Conservation (phyloP, 441 rosid genomes). For the Pelargonium citronellum region DNA sequence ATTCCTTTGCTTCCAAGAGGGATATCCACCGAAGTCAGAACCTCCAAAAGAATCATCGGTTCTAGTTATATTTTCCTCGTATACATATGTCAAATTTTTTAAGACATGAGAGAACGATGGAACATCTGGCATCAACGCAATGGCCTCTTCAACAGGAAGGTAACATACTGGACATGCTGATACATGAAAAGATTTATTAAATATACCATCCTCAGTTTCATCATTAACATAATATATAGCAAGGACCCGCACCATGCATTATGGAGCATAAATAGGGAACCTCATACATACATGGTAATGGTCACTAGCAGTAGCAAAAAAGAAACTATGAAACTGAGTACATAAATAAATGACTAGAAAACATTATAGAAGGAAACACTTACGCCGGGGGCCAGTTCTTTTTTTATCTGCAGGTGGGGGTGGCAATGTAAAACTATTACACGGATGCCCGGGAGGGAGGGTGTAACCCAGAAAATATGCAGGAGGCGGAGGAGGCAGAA, state of each 20-base stretch:
- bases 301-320: background rate
- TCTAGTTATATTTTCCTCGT: conserved; percentile 48
- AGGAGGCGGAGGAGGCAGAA: conserved; percentile 53
- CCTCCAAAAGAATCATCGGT: conserved; percentile 62
- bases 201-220: background rate
- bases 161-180: conserved; percentile 93
- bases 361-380: conserved; percentile 25
- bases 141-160: conserved; percentile 77
- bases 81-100: conserved; percentile 54
- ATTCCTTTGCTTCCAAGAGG: conserved; percentile 59
- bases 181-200: conserved; percentile 12
- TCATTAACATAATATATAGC: background rate
- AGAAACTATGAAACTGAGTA: background rate
- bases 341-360: conserved; percentile 5
- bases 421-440: conserved; percentile 65
- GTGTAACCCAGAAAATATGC: conserved; percentile 62
- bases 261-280: conserved; percentile 8
- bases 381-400: conserved; percentile 86
- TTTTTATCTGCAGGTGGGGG: conserved; percentile 92
- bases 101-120: conserved; percentile 67
- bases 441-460: conserved; percentile 81
- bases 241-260: background rate
- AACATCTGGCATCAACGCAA: conserved; percentile 60
- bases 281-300: background rate
- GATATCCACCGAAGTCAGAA: conserved; percentile 83